Base-by-base conservation (phyloP, 176 grass and related monocot species). In the Phyllostachys edulis region DNA sequence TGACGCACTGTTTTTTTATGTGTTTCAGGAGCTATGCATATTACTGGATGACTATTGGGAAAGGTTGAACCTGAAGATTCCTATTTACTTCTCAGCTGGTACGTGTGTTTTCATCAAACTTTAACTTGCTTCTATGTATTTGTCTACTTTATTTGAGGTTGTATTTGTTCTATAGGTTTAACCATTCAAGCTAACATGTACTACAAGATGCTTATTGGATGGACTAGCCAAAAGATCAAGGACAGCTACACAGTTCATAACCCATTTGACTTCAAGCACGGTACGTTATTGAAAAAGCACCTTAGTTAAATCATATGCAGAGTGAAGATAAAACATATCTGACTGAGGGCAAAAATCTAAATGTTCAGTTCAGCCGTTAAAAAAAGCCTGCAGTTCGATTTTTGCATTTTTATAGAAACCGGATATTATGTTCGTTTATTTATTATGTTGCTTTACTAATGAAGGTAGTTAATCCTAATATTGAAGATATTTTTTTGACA, bases 141-240 rank as follows among this genome's bases (percentile, higher is more conserved):
- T 71, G 17, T 86, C 18, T 85, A 52, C 38, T 63, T 82, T 73
- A 72, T 80, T 80, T 77, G 54, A 78, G 9, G 70, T 85, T 72
- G n/a, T 57, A 54, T 52, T 60, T 80, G 17, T 80, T 87, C 78
- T 86, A 2, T 80, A 98, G 96, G 96, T 73, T 98, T 98, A 71
- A 95, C 96, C 15, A 90, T 95, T 82, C 96, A 98, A 90, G 93
- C 91, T 73, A 98, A 95, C 59, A 85, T 90, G 93, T 98, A 98
- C 77, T 98, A 98, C 84, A 95, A 95, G 82, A 95, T 93, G 93
- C 88, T 98, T 72, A 95, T 95, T 92, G 96, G 96, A 72, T 98
- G 96, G 93, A 95, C 96, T 68, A 98, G 96, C 81, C 91, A 98
- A 89, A 98, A 95, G 76, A 98, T 98, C 76, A 95, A 98, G 86